A percentile compares a stretch with the other conserved stretches of the same genome.
phyloP scores from a whole-genome alignment of 1,284 basidiomycete genomes.

The Heterobasidion parviporum region DNA sequence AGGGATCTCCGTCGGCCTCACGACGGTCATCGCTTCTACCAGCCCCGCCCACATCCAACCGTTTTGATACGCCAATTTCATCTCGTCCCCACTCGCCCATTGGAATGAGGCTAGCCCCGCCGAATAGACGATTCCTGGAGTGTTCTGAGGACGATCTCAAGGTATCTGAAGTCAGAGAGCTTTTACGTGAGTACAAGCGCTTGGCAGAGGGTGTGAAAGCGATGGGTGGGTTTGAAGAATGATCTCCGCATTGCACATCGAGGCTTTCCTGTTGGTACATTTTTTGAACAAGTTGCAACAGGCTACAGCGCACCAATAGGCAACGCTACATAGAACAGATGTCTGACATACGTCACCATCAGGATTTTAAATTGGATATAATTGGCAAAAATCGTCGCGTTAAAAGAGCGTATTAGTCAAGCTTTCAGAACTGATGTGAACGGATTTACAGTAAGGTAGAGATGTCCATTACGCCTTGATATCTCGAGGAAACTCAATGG shows the following conservation, averaged over 20 bases:
- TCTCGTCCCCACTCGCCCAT: conserved; percentile 38
- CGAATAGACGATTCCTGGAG: conserved; percentile 58
- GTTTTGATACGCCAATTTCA: conserved; percentile 33
- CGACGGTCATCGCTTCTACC: conserved; percentile 38
- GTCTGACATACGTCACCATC: too few relatives aligned
- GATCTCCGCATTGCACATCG: conserved; percentile 6
- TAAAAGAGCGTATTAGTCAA: too few relatives aligned
- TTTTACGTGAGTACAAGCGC: conserved; percentile 70
- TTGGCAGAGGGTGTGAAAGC: conserved; percentile 38
- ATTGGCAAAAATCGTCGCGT: too few relatives aligned
- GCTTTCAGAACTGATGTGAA: background rate
- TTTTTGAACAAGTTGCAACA: too few relatives aligned
- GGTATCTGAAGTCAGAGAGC: conserved; percentile 65
- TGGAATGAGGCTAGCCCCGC: conserved; percentile 36
- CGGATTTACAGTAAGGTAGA: background rate
- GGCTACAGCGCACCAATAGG: too few relatives aligned
- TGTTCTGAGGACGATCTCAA: conserved; percentile 66
- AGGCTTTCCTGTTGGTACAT: too few relatives aligned
- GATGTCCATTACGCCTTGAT: background rate
- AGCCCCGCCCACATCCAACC: conserved; percentile 19
- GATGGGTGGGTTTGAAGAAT: conserved; percentile 32
- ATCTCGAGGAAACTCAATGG: background rate
- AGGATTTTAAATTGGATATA: too few relatives aligned
- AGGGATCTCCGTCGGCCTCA: conserved; percentile 37
- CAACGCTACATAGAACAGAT: too few relatives aligned